Evolutionary conservation across 148 eudicot genomes (phyloP), one percentile per base, ranked within the genome.

Genomic region (Fagopyrum esculentum): DNA sequence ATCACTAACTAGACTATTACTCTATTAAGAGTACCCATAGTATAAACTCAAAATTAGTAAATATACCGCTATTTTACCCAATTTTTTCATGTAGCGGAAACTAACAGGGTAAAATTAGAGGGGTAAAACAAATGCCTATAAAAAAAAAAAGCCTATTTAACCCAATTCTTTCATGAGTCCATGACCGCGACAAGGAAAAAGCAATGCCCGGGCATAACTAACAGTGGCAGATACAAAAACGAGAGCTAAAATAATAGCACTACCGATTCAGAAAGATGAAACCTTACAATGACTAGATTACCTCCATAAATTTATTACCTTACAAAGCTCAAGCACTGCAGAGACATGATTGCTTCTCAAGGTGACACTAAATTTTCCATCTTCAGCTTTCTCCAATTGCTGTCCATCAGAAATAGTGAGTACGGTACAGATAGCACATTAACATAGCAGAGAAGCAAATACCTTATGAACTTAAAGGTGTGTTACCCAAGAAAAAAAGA

Each of bases 251-350:
- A 61, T 29, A 61, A 61, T 12, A 60, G 40, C 15, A 61, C 11
- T 57, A 12, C 68, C 43, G 29, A 61, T 5, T 4, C 43, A 61
- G 68, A 61, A 61, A 61, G 35, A 7, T 26, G 68, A 10, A 61
- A 26, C 16, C 13, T 22, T 26, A 61, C 40, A 61, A 29, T 61
- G 35, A 61, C 43, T 61, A 9, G 68, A 61, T 26, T 9, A 61
- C 46, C 17, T 11, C 46, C 15, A 5, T 13, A 12, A 40, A 15
- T 1, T 40, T 43, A 40, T 13, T 85, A 95, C 98, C 87, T 89
- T 92, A 75, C 98, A 95, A 35, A 87, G 84, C 82, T 95, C 98
- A 40, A 95, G 82, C 54, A 95, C 76, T 54, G 98, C 93, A 71
- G 86, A 85, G 45, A 92, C 86, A 51, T 87, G 91, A 84, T 90